phyloP scores from a whole-genome alignment of 352 stramenopile species.

The Globisporangium middletonii region DNA sequence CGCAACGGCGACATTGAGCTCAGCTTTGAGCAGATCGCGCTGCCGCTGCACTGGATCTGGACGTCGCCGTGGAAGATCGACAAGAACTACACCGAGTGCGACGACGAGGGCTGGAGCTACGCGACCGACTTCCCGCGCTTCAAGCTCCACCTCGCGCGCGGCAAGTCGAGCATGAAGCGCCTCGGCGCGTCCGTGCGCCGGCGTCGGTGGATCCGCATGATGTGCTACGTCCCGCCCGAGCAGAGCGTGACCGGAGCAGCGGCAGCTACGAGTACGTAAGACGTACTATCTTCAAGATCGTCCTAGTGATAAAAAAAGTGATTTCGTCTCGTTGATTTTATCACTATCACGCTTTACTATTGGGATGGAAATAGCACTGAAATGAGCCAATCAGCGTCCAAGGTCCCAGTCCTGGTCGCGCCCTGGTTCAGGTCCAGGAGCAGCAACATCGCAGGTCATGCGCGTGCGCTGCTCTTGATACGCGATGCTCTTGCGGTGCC shows the following conservation, averaged over 20 bases:
- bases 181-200: slow-evolving; percentile 66
- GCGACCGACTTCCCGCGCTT: slow-evolving; percentile 82
- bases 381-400: no score
- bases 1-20: slow-evolving; percentile 70
- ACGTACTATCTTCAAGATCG: no score
- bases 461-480: no score
- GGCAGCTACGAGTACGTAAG: not conserved
- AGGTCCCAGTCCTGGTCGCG: no score
- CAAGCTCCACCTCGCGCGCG: slow-evolving; percentile 71
- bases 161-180: slow-evolving; percentile 75
- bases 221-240: slow-evolving; percentile 67
- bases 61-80: slow-evolving; percentile 83
- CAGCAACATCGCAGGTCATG: no score
- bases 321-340: no score
- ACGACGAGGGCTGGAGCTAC: slow-evolving; percentile 87
- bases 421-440: no score
- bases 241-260: not conserved
- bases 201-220: slow-evolving; percentile 83
- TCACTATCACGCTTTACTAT: no score
- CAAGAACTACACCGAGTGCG: slow-evolving; percentile 85
- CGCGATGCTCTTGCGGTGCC: no score
- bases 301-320: no score
- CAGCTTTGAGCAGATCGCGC: slow-evolving; percentile 70
- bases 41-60: slow-evolving; percentile 79
- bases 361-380: no score